Percentiles rank a stretch among this genome's conserved stretches.
These are phyloP conservation scores for Salix udensis DNA, from an alignment of 345 rosid species.

Conservation along the genomic window DNA sequence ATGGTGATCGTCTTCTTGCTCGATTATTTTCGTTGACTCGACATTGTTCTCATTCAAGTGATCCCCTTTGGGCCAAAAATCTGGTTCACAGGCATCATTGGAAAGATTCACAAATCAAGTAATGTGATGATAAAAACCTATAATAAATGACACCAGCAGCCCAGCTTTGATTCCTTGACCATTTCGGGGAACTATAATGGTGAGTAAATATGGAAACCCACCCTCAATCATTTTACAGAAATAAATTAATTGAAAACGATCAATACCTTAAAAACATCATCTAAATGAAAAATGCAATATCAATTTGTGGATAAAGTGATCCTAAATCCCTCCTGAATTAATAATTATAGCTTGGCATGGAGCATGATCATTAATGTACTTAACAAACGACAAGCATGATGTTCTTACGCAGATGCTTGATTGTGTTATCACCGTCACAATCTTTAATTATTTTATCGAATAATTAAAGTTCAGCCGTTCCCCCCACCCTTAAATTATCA, in stretches of 20 bases:
- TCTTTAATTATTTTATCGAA: neutral
- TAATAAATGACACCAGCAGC: neutral
- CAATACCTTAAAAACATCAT: too few relatives aligned
- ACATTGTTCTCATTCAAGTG: constrained; percentile 7
- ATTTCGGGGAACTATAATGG: neutral
- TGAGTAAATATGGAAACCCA: neutral
- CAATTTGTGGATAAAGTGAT: too few relatives aligned
- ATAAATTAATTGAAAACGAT: neutral
- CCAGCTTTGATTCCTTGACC: neutral
- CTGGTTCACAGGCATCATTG: constrained; percentile 2
- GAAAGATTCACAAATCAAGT: neutral
- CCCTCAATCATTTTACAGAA: neutral
- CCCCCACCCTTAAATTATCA: neutral
- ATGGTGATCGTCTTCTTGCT: neutral
- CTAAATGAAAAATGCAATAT: too few relatives aligned
- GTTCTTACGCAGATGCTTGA: neutral
- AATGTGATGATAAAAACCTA: neutral
- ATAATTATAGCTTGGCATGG: neutral
- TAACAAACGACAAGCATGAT: neutral
- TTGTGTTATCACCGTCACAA: neutral
- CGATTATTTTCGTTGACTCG: neutral
- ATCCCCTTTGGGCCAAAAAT: neutral
- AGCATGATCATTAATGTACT: neutral
- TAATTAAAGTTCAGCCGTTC: neutral
- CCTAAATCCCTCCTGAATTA: too few relatives aligned